Conservation (phyloP, 208 protist species). For the Leishmania martiniquensis region DNA sequence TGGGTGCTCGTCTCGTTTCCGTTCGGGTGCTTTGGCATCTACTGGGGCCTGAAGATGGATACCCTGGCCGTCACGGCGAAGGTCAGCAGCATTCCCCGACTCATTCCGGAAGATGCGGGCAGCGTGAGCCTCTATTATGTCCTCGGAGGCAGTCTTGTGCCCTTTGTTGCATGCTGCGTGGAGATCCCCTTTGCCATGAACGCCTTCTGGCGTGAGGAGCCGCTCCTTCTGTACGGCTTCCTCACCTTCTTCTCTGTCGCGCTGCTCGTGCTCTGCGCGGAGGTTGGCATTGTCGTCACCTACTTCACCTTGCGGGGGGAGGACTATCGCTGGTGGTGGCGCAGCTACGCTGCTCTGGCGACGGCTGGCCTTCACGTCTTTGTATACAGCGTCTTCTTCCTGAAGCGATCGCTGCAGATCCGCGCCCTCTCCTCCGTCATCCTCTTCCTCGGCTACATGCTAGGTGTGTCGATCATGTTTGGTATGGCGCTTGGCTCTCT, state of each 20-base stretch:
- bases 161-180: slow-evolving; percentile 98
- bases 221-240: slow-evolving; percentile 97
- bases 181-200: slow-evolving; percentile 97
- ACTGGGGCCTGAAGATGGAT: slow-evolving; percentile 86
- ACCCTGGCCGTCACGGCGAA: slow-evolving; percentile 67
- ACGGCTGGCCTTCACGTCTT: slow-evolving; percentile 91
- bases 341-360: slow-evolving; percentile 87
- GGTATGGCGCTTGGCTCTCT: slow-evolving; percentile 70
- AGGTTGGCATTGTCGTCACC: slow-evolving; percentile 97
- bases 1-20: slow-evolving; percentile 95
- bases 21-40: slow-evolving; percentile 91
- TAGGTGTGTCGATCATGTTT: slow-evolving; percentile 61
- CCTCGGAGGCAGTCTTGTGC: slow-evolving; percentile 82
- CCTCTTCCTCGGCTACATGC: slow-evolving; percentile 81
- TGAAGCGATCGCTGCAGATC: slow-evolving; percentile 82
- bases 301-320: slow-evolving; percentile 96
- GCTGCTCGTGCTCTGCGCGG: slow-evolving; percentile 92
- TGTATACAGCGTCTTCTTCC: slow-evolving; percentile 93
- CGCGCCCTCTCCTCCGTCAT: slow-evolving; percentile 50
- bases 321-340: slow-evolving; percentile 99
- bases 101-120: slow-evolving; percentile 82
- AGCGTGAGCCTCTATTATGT: slow-evolving; percentile 38
- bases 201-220: slow-evolving; percentile 90
- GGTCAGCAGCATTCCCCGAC: slow-evolving; percentile 95
- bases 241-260: slow-evolving; percentile 95